Percentiles rank a stretch among this genome's conserved stretches.
Conservation (phyloP, 208 protist species). For the Leishmania amazonensis region DNA sequence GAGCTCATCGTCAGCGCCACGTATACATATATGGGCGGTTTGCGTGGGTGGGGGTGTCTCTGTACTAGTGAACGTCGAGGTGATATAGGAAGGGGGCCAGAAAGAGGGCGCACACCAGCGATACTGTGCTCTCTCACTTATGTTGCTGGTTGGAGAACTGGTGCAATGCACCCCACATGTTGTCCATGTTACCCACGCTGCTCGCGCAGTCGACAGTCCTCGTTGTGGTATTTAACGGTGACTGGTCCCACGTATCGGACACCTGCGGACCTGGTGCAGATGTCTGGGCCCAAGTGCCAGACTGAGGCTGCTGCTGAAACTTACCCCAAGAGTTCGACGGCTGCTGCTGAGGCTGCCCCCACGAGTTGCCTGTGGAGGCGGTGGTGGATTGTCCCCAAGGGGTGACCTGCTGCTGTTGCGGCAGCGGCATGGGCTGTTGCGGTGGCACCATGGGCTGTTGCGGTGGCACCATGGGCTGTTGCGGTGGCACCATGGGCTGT, state of each 20-base stretch:
- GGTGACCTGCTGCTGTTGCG: constrained; percentile 1
- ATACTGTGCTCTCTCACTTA: constrained; percentile 11
- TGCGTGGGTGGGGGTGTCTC: neutral
- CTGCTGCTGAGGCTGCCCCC: constrained; percentile 27
- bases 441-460: neutral
- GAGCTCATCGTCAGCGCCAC: neutral
- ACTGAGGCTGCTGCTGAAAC: constrained; percentile 32
- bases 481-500: neutral
- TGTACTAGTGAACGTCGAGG: neutral
- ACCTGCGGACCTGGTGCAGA: constrained; percentile 16
- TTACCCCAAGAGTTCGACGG: constrained; percentile 21
- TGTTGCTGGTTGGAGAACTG: constrained; percentile 39
- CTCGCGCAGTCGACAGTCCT: constrained; percentile 3
- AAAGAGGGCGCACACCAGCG: neutral
- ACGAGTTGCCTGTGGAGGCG: constrained; percentile 15
- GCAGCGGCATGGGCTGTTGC: neutral
- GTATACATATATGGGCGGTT: neutral
- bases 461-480: constrained; percentile 1
- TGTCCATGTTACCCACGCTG: constrained; percentile 10
- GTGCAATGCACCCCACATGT: constrained; percentile 52
- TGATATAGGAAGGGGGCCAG: neutral
- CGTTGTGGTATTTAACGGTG: constrained; percentile 2
- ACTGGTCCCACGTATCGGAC: constrained; percentile 15
- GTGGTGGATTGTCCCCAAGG: constrained; percentile 18
- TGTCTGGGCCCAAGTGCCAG: constrained; percentile 22